Percentiles rank a stretch among this genome's conserved stretches.
Conservation (phyloP, 495 filamentous ascomycete species). For the Trichoderma asperelloides region DNA sequence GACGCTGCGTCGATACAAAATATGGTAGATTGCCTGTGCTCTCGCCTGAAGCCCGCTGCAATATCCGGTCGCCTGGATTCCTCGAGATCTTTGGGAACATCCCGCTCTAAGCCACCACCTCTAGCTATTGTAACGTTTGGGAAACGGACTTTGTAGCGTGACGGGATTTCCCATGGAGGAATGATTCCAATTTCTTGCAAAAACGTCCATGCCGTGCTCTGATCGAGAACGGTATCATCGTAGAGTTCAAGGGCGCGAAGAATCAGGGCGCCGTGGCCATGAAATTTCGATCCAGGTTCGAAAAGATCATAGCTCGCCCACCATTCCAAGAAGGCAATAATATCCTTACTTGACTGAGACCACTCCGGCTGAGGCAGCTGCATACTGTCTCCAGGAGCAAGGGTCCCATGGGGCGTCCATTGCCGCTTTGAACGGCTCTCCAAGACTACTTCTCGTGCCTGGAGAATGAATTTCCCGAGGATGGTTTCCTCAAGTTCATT, state of each 20-base stretch:
- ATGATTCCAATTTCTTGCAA: slow-evolving; percentile 82
- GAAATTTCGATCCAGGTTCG: slow-evolving; percentile 32
- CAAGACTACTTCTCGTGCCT: slow-evolving; percentile 56
- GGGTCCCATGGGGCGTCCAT: slow-evolving; percentile 48
- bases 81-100: slow-evolving; percentile 23
- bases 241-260: slow-evolving; percentile 68
- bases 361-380: slow-evolving; percentile 21
- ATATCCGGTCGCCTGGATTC: slow-evolving; percentile 23
- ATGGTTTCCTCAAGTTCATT: not conserved
- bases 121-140: slow-evolving; percentile 40
- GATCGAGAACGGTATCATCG: slow-evolving; percentile 41
- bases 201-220: slow-evolving; percentile 54
- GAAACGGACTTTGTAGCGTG: slow-evolving; percentile 52
- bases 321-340: slow-evolving; percentile 63
- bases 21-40: slow-evolving; percentile 61
- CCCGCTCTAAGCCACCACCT: slow-evolving; percentile 22
- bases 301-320: slow-evolving; percentile 54
- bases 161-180: slow-evolving; percentile 68
- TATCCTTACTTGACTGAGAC: slow-evolving; percentile 41
- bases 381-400: slow-evolving; percentile 31
- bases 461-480: slow-evolving; percentile 47
- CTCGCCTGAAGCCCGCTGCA: slow-evolving; percentile 54
- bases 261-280: slow-evolving; percentile 59
- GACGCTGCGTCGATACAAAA: slow-evolving; percentile 73
- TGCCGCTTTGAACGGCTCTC: slow-evolving; percentile 54